Percentiles rank a stretch among this genome's conserved stretches.
These are phyloP conservation scores for Claviceps digitariae DNA, from an alignment of 2,329 filamentous ascomycete genomes.

Conservation along the genomic window DNA sequence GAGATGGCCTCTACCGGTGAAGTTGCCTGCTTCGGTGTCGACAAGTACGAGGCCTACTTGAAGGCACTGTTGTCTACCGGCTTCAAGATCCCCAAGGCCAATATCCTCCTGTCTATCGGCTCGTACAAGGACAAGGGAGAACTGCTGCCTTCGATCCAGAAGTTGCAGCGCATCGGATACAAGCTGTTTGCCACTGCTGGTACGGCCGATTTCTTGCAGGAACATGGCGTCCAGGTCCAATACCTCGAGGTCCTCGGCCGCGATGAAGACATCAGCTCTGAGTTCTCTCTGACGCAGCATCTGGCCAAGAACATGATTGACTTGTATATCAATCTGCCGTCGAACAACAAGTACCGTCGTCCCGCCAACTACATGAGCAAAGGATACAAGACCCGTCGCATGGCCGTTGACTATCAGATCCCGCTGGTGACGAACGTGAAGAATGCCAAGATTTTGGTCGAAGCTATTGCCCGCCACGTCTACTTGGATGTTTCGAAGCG, in stretches of 20 bases:
- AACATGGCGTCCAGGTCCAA: conserved; percentile 83
- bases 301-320: conserved; percentile 96
- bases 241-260: conserved; percentile 79
- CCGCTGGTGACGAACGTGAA: conserved; percentile 97
- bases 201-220: conserved; percentile 91
- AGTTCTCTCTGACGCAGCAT: conserved; percentile 95
- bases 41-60: conserved; percentile 96
- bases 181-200: conserved; percentile 93
- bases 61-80: conserved; percentile 93
- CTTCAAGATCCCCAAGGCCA: conserved; percentile 91
- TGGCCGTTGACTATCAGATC: conserved; percentile 96
- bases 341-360: conserved; percentile 90
- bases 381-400: conserved; percentile 89
- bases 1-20: conserved; percentile 99
- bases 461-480: conserved; percentile 83
- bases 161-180: conserved; percentile 81
- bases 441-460: conserved; percentile 93
- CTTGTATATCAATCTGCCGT: conserved; percentile 98
- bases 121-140: conserved; percentile 97
- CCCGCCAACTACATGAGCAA: conserved; percentile 98
- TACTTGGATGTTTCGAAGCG: conserved; percentile 69
- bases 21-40: conserved; percentile 87
- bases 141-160: conserved; percentile 84
- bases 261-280: conserved; percentile 76
- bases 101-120: conserved; percentile 88